These are phyloP conservation scores for Hypoxylon rubiginosum DNA, from an alignment of 2,329 filamentous ascomycete genomes.

Conservation along the genomic window DNA sequence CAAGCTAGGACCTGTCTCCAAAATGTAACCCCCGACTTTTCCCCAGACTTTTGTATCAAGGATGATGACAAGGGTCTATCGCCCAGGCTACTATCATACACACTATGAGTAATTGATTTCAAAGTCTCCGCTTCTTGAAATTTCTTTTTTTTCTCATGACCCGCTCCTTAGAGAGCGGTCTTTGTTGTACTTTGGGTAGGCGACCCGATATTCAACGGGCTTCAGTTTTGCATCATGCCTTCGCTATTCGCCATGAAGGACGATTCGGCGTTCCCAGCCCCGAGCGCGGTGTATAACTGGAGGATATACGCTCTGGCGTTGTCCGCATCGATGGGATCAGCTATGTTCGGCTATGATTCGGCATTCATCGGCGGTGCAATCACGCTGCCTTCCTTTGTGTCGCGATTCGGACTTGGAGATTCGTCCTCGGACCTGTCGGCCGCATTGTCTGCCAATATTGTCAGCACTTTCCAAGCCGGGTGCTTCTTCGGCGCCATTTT, in stretches of 20 bases:
- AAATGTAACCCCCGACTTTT: no score
- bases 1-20: no score
- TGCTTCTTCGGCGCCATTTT: constrained; percentile 77
- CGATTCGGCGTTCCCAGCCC: constrained; percentile 20
- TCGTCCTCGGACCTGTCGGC: constrained; percentile 59
- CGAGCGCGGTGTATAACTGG: constrained; percentile 26
- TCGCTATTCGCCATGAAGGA: constrained; percentile 15
- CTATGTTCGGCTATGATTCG: constrained; percentile 59
- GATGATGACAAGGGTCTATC: no score
- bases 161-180: not conserved
- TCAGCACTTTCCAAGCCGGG: constrained; percentile 72
- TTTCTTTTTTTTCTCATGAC: no score
- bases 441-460: constrained; percentile 72
- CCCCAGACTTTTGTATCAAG: no score
- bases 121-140: no score
- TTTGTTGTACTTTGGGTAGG: not conserved
- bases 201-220: not conserved
- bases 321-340: constrained; percentile 12
- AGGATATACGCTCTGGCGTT: constrained; percentile 30
- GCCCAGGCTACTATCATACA: no score
- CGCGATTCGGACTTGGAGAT: constrained; percentile 69
- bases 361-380: constrained; percentile 78
- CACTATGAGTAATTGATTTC: no score
- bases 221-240: constrained; percentile 5
- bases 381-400: constrained; percentile 70